Evolutionary conservation across 805 yeast species (phyloP).

Genomic region (Pichia rugopelliculosa): DNA sequence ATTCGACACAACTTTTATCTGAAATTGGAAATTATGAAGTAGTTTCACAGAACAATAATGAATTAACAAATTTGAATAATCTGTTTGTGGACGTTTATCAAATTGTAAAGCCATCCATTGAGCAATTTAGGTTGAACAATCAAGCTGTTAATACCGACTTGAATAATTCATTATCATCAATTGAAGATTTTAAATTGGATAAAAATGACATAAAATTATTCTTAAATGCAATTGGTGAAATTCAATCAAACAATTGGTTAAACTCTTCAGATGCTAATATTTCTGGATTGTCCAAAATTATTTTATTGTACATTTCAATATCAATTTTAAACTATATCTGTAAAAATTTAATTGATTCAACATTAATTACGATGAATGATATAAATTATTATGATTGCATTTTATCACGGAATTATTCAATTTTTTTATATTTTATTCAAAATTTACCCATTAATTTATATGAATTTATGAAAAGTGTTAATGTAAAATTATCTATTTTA

Average conservation of each 20-base stretch:
- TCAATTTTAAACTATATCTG: conserved; percentile 14
- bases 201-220: neutral
- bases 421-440: conserved; percentile 34
- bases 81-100: conserved; percentile 2
- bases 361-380: conserved; percentile 37
- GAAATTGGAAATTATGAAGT: neutral
- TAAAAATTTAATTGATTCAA: conserved; percentile 30
- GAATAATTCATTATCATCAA: neutral
- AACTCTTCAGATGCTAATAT: conserved; percentile 4
- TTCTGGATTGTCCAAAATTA: conserved; percentile 18
- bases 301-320: conserved; percentile 18
- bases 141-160: neutral
- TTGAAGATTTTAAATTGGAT: neutral
- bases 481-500: conserved; percentile 12
- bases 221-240: neutral
- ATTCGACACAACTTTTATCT: conserved; percentile 1
- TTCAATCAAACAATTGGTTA: conserved; percentile 1
- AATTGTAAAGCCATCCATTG: neutral
- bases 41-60: neutral
- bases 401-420: conserved; percentile 26
- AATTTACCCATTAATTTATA: conserved; percentile 26
- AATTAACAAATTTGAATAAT: neutral
- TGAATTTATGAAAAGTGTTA: conserved; percentile 13
- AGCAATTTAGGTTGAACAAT: neutral
- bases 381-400: conserved; percentile 41